A percentile compares a stretch with the other conserved stretches of the same genome.
phyloP scores from a whole-genome alignment of 176 grass and related monocot genomes.

The Dactylis glomerata region DNA sequence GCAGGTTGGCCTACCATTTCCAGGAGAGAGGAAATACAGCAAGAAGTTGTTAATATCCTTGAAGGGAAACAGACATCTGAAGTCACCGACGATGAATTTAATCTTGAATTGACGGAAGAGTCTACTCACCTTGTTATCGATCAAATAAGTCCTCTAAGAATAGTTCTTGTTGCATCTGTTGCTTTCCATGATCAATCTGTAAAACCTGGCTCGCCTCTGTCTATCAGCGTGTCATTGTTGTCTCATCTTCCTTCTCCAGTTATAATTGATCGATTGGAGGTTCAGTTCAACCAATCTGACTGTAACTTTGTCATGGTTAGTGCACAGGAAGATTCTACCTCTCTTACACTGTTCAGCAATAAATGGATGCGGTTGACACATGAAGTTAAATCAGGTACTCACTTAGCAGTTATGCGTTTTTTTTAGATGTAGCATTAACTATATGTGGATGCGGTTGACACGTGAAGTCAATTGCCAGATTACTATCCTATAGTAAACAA shows the following conservation, averaged over 20 bases:
- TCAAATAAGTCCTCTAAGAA: constrained; percentile 72
- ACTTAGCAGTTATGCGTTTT: constrained; percentile 21
- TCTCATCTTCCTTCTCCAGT: constrained; percentile 77
- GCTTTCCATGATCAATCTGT: constrained; percentile 92
- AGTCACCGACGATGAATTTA: constrained; percentile 24
- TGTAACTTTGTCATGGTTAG: constrained; percentile 79
- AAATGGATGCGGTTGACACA: constrained; percentile 79
- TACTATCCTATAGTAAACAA: background rate
- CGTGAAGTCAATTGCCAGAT: background rate
- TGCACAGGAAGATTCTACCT: constrained; percentile 49
- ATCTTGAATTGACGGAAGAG: constrained; percentile 46
- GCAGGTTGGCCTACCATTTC: constrained; percentile 64
- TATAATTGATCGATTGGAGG: constrained; percentile 74
- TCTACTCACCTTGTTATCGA: constrained; percentile 70
- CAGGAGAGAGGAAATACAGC: constrained; percentile 71
- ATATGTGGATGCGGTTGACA: too few species aligned
- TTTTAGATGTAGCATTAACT: constrained; percentile 6
- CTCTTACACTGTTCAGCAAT: constrained; percentile 54
- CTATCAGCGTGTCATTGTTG: constrained; percentile 79
- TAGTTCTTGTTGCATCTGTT: constrained; percentile 69
- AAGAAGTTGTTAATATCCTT: constrained; percentile 51
- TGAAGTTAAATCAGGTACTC: constrained; percentile 89
- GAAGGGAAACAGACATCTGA: constrained; percentile 36
- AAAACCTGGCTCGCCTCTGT: constrained; percentile 64
- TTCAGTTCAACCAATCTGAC: constrained; percentile 81